These are phyloP conservation scores for Talaromyces islandicus DNA, from an alignment of 2,329 filamentous ascomycete genomes.

Conservation along the genomic window DNA sequence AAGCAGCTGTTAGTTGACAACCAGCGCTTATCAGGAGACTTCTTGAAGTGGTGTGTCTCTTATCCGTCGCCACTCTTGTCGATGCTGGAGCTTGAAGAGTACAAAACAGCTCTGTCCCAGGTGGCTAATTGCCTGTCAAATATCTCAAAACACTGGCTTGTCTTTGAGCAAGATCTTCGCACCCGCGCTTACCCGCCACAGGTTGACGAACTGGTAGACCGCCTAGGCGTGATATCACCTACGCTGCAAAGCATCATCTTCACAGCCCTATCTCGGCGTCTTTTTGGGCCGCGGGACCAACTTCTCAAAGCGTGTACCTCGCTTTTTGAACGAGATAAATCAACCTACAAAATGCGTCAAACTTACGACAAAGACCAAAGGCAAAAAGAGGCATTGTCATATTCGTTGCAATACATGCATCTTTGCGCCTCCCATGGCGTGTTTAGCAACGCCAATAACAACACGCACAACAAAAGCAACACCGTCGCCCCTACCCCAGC, in stretches of 20 bases:
- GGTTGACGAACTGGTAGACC: conserved; percentile 49
- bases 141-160: conserved; percentile 38
- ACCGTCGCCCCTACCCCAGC: not conserved
- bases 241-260: conserved; percentile 53
- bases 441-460: not conserved
- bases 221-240: conserved; percentile 45
- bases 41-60: conserved; percentile 41
- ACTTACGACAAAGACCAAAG: conserved; percentile 6
- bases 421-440: conserved; percentile 7
- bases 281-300: conserved; percentile 14
- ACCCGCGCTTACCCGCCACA: conserved; percentile 47
- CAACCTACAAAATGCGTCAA: conserved; percentile 15
- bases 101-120: conserved; percentile 23
- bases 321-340: conserved; percentile 17
- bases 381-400: conserved; percentile 12
- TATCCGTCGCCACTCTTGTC: conserved; percentile 41
- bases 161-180: conserved; percentile 27
- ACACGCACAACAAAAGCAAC: not conserved
- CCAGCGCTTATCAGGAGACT: conserved; percentile 28
- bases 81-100: conserved; percentile 25
- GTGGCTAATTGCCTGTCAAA: conserved; percentile 43
- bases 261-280: conserved; percentile 22
- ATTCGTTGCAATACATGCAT: conserved; percentile 15
- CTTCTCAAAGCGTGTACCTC: conserved; percentile 14
- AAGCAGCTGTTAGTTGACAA: conserved; percentile 44